Base-by-base conservation (phyloP, 345 rosid species). In the Brassica incana region DNA sequence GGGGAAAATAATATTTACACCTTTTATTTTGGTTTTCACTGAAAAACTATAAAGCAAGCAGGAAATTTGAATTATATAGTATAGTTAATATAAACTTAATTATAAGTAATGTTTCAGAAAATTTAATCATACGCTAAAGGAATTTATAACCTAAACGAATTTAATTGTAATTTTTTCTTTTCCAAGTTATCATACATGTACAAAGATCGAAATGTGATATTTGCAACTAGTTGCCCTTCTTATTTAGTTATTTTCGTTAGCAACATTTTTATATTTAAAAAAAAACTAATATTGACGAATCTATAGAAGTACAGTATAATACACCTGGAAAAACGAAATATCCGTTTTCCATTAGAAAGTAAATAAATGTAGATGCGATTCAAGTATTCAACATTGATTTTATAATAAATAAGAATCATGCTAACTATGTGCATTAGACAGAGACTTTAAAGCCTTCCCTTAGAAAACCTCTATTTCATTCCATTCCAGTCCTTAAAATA, bases 341-440 rank as follows among this genome's bases (percentile, higher is more conserved):
- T 73, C 59, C 60, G 65, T 74, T 61, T 72, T 61, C 48, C 8
- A 74, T 45, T 56, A 25, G 48, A 69, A 29, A 29, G 64, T 59
- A 67, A 79, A 73, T 54, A 67, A 77, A 59, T 72, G 5, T 73
- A 74, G 71, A 74, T 74, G 78, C 71, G 75, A 73, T 60, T 60
- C 75, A 67, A 79, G 15, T 61, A 74, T 68, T 74, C 71, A 68
- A 79, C 59, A 45, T 48, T 48, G 5, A 48, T 35, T 66, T 23
- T 33, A 50, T 27, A 79, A 79, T 74, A 79, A 79, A 79, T 79
- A 75, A 79, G 82, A 79, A 79, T 79, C 82, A 79, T 79, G 82
- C 82, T 68, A 35, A 74, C 59, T 74, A 7, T 74, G 78, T 74
- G 78, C 82, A 14, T 45, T 73, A 20, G 68, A 0, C 8, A 33